A percentile compares a stretch with the other conserved stretches of the same genome.
Conservation (phyloP, 2,329 filamentous ascomycete species). For the Talaromyces sp. region DNA sequence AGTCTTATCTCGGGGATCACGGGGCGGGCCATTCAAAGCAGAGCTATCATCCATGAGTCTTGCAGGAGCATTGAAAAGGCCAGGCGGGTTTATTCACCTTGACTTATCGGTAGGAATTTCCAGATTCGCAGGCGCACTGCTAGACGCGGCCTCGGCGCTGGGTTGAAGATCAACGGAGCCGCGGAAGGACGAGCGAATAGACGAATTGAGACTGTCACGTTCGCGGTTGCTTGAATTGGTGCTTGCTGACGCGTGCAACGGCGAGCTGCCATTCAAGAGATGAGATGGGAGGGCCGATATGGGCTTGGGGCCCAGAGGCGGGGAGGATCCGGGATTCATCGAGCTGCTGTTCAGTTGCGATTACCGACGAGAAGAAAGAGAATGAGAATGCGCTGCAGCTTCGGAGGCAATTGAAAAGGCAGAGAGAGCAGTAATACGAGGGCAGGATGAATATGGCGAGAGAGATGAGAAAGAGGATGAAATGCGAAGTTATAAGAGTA, state of each 20-base stretch:
- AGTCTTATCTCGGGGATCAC: conserved; percentile 50
- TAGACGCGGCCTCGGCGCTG: conserved; percentile 17
- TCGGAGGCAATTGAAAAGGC: background rate
- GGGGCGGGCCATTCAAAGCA: conserved; percentile 44
- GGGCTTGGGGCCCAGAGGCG: conserved; percentile 42
- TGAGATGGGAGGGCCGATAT: conserved; percentile 52
- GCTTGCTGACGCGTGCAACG: conserved; percentile 37
- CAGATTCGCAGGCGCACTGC: conserved; percentile 11
- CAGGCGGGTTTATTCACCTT: background rate
- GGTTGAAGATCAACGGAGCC: conserved; percentile 27
- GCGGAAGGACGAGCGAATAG: conserved; percentile 54
- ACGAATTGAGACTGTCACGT: conserved; percentile 53
- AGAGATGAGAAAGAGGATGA: background rate
- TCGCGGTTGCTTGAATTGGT: conserved; percentile 41
- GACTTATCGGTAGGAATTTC: background rate
- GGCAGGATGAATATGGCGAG: background rate
- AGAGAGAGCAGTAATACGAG: background rate
- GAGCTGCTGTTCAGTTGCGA: background rate
- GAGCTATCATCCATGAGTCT: conserved; percentile 16
- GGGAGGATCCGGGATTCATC: conserved; percentile 24
- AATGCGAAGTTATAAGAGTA: background rate
- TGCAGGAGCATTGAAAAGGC: background rate
- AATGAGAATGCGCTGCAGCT: background rate
- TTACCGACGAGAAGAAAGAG: background rate
- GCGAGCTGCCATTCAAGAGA: conserved; percentile 52